Evolutionary conservation across 129 eudicot species (phyloP).

Genomic region (Ambrosia artemisiifolia): DNA sequence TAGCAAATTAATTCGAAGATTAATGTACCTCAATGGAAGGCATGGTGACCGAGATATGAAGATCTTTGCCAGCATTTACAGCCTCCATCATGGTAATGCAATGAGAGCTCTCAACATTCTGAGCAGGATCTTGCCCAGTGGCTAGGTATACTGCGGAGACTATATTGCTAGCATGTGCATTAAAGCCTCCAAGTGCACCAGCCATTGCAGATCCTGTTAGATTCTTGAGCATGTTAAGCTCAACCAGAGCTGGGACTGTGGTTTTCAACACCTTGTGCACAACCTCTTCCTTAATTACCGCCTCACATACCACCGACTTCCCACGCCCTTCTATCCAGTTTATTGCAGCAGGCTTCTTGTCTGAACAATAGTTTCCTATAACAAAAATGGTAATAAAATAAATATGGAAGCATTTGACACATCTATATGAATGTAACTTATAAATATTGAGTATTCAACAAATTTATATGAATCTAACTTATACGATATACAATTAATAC

Average conservation of each 20-base stretch:
- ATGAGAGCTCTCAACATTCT: conserved; percentile 67
- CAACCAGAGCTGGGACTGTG: conserved; percentile 48
- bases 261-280: conserved; percentile 65
- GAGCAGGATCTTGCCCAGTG: conserved; percentile 78
- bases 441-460: too few species aligned
- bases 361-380: conserved; percentile 63
- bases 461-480: neutral
- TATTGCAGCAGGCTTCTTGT: conserved; percentile 75
- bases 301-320: conserved; percentile 76
- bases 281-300: conserved; percentile 55
- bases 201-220: conserved; percentile 73
- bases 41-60: conserved; percentile 75
- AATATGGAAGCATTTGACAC: neutral
- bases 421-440: neutral
- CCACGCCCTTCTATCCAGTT: conserved; percentile 79
- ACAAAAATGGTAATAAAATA: neutral
- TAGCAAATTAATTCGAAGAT: neutral
- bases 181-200: conserved; percentile 76
- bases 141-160: conserved; percentile 64
- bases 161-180: conserved; percentile 78
- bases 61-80: conserved; percentile 53
- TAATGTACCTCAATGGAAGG: conserved; percentile 68
- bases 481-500: conserved; percentile 20
- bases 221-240: conserved; percentile 73
- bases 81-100: conserved; percentile 85